phyloP scores from a whole-genome alignment of 148 eudicot species.

The Camellia sinensis region DNA sequence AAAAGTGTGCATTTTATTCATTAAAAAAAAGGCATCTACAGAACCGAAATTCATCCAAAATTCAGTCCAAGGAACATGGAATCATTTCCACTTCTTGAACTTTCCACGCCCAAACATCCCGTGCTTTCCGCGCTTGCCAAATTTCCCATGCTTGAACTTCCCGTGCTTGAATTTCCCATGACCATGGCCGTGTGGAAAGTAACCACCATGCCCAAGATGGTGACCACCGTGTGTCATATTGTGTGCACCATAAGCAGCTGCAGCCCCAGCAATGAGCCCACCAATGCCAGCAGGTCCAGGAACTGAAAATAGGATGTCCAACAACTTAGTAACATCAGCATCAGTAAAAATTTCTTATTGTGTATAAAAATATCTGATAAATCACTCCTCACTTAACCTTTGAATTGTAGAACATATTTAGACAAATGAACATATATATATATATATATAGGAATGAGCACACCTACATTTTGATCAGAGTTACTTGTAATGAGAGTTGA shows the following conservation, averaged over 20 bases:
- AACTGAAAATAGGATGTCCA: conserved; percentile 13
- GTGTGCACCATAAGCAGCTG: conserved; percentile 55
- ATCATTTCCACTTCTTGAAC: conserved; percentile 72
- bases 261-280: conserved; percentile 57
- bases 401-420: neutral
- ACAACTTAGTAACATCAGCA: neutral
- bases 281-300: conserved; percentile 32
- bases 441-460: no score
- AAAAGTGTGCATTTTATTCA: neutral
- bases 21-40: neutral
- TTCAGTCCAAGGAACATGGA: neutral
- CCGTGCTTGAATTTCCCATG: conserved; percentile 22
- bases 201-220: conserved; percentile 26
- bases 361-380: neutral
- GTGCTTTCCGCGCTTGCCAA: conserved; percentile 17
- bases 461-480: no score
- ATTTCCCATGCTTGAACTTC: conserved; percentile 22
- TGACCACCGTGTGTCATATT: conserved; percentile 31
- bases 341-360: no score
- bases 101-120: conserved; percentile 21
- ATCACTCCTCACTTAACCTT: neutral
- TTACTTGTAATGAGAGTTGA: no score
- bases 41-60: neutral
- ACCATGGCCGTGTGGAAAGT: conserved; percentile 7
- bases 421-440: no score